Evolutionary conservation across 169 alveolate species (phyloP).

Genomic region (Cryptosporidium viatorum): DNA sequence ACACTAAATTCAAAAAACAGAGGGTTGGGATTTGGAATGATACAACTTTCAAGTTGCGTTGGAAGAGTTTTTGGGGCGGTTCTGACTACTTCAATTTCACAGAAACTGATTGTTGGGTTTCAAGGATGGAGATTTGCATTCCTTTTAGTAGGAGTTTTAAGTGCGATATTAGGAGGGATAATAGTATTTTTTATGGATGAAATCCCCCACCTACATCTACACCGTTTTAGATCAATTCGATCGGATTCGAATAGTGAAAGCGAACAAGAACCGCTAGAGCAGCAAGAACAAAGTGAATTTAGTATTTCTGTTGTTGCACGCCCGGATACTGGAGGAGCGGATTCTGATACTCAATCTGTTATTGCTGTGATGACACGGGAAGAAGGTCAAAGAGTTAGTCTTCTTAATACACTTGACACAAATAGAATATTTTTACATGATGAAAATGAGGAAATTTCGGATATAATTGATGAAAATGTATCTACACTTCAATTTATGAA

Average conservation of each 20-base stretch:
- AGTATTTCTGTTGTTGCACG: slow-evolving; percentile 52
- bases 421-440: slow-evolving; percentile 16
- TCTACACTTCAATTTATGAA: slow-evolving; percentile 37
- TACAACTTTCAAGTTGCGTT: slow-evolving; percentile 85
- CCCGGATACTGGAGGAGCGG: slow-evolving; percentile 75
- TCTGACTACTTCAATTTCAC: slow-evolving; percentile 86
- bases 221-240: slow-evolving; percentile 31
- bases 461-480: slow-evolving; percentile 33
- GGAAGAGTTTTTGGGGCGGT: slow-evolving; percentile 89
- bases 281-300: slow-evolving; percentile 58
- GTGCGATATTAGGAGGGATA: slow-evolving; percentile 81
- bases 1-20: slow-evolving; percentile 80
- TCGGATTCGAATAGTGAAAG: not conserved
- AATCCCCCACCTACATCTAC: slow-evolving; percentile 77
- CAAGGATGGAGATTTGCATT: slow-evolving; percentile 88
- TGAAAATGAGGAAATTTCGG: slow-evolving; percentile 46
- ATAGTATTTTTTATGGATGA: slow-evolving; percentile 85
- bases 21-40: slow-evolving; percentile 86
- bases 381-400: slow-evolving; percentile 32
- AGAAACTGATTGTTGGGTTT: slow-evolving; percentile 80
- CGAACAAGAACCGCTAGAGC: slow-evolving; percentile 32
- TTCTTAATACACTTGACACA: slow-evolving; percentile 1
- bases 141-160: slow-evolving; percentile 83
- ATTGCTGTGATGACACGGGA: slow-evolving; percentile 10
- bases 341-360: slow-evolving; percentile 60